phyloP scores from a whole-genome alignment of 139 green algal species.

The Nannochloris sp. region DNA sequence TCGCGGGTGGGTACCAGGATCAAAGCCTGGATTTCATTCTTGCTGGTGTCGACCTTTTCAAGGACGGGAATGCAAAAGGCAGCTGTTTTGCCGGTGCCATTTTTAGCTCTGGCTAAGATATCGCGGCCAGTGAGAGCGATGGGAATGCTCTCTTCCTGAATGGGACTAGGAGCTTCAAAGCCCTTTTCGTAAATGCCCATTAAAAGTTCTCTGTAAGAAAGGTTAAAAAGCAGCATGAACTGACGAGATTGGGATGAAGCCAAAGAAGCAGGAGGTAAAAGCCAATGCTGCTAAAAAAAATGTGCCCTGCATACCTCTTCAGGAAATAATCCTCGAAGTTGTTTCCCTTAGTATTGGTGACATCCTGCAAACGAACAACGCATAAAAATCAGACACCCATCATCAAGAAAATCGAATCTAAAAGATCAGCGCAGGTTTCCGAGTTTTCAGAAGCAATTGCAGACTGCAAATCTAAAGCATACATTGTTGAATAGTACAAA shows the following conservation, averaged over 20 bases:
- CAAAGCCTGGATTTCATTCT: constrained; percentile 90
- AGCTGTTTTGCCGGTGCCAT: constrained; percentile 98
- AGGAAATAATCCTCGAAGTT: constrained; percentile 99
- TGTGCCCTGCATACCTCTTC: constrained; percentile 54
- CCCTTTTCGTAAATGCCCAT: constrained; percentile 99
- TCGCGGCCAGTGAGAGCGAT: constrained; percentile 95
- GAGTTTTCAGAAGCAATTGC: no score
- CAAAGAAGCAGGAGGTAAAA: neutral
- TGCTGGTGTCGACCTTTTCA: constrained; percentile 83
- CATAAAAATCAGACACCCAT: neutral
- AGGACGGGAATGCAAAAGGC: constrained; percentile 97
- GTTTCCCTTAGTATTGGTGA: constrained; percentile 96
- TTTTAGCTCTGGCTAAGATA: constrained; percentile 98
- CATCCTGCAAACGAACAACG: constrained; percentile 65
- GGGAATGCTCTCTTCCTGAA: constrained; percentile 96
- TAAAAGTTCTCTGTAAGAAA: constrained; percentile 65
- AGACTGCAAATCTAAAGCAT: neutral
- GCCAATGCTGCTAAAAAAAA: neutral
- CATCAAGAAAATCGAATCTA: neutral
- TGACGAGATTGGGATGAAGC: neutral
- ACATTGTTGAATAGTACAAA: neutral
- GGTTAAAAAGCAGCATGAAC: neutral
- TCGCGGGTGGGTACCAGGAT: constrained; percentile 96
- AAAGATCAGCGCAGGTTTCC: neutral
- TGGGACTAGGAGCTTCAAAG: constrained; percentile 89